Evolutionary conservation across 2,329 filamentous ascomycete species (phyloP), one percentile per base, ranked within the genome.

Genomic region (Peltaster fructicola): DNA sequence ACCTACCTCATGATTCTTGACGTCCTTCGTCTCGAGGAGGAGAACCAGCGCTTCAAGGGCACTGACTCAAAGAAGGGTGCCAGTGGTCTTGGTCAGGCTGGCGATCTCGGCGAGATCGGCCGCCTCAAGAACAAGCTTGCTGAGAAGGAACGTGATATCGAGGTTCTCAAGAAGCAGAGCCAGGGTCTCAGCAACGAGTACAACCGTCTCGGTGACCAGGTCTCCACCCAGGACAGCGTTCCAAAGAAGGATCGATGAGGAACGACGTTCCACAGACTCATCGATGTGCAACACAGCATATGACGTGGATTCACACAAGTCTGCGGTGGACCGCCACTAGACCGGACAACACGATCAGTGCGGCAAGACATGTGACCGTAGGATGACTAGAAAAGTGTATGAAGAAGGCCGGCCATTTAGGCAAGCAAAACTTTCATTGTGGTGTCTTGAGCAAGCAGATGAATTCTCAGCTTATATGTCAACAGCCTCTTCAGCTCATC

Each of bases 1-100:
- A 98, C 88, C 48, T 98, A 95, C 63, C 78, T 75, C 47, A 85
- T 95, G 79, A 92, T 93, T 47, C 68, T 92, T 38, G 84, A 93
- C 43, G 71, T 78, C 25, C 77, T 93, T 47, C 70, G 80, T 35
- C 75, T 98, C 26, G 85, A 98, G 62, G 81, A 92, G 57, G 79
- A 80, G 59, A 59, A 93, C 50, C 84, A 81, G 65, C 59, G 68
- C 36, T 74, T 79, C 52, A 80, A 90, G 62, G 73, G 74, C 23
- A 34, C 42, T 22, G 61, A 69, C 46, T 53, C 62, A 30, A 54
- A 52, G 39, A 62, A 63, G 38, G 61, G 61, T 41, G 79, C 81
- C 61, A 63, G 79, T 45, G 78, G 79, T 57, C 61, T 88, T 26
- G 69, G 70, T 32, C 62, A 70, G 28, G 69, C 73, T 26, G 79